Evolutionary conservation across 345 rosid species (phyloP), one percentile per base, ranked within the genome.

Genomic region (Bruguiera gymnorhiza): DNA sequence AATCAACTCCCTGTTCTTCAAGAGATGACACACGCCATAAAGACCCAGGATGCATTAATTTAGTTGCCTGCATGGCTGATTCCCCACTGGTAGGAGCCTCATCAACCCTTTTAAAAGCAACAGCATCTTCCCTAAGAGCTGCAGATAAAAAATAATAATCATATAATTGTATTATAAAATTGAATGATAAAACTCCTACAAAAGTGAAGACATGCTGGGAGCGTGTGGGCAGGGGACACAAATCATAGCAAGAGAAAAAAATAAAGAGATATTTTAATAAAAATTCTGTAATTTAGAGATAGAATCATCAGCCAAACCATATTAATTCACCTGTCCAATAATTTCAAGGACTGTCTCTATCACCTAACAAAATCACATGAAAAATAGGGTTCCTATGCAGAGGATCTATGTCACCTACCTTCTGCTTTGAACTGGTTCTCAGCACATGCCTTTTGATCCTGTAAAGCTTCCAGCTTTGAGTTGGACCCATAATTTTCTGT

Each of bases 381-480:
- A 69, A 30, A 77, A 31, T 52, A 37, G 48, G 64, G 31, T 71
- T 37, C 23, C 43, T 16, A 60, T 3, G 61, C 65, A 51, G 29
- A 52, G 26, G 1, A 15, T 32, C 20, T n/a, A 21, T 61, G 46
- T 67, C 55, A 43, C 6, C 32, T 80, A 85, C 96, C 96, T 80
- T 88, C 96, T 66, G 79, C 68, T 82, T 79, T 80, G 63, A 70
- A 74, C 76, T 84, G 79, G 70, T 52, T 74, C 70, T 84, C 92
- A 55, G 78, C 60, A 67, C 81, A 53, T 60, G 70, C 60, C 75
- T 73, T 74, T 15, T 62, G 80, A 21, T 78, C 82, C 66, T 56
- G 76, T 36, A 70, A 11, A 19, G 67, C 37, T 67, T 83, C 86
- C 64, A 57, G 53, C 56, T 70, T 79, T 30, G 73, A 61, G 71